Percentiles rank a stretch among this genome's conserved stretches.
Conservation (phyloP, 2,329 filamentous ascomycete genomes). For the Venturia pyrina region DNA sequence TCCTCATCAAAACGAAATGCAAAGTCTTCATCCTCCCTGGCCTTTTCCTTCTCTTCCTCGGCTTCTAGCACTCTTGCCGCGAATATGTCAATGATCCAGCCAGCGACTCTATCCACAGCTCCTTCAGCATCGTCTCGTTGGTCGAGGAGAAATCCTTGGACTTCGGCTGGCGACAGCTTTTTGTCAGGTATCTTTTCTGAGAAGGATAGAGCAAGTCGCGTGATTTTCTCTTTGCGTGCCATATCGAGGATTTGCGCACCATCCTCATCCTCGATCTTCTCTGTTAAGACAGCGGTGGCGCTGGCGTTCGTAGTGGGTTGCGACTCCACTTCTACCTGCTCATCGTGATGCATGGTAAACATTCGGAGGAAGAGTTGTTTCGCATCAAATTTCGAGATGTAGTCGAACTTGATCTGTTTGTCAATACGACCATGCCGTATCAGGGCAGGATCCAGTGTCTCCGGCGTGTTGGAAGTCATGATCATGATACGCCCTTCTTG, state of each 20-base stretch:
- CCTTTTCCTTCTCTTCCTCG: not conserved
- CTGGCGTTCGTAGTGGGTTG: not conserved
- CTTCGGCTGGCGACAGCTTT: conserved; percentile 22
- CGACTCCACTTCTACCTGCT: not conserved
- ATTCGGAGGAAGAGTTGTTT: conserved; percentile 30
- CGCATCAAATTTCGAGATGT: conserved; percentile 31
- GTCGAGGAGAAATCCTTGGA: conserved; percentile 15
- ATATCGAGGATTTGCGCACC: too few relatives aligned
- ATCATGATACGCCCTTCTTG: conserved; percentile 20
- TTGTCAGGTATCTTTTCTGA: conserved; percentile 19
- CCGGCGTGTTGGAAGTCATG: conserved; percentile 21
- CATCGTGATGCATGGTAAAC: conserved; percentile 13
- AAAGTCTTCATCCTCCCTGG: not conserved
- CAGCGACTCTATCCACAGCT: not conserved
- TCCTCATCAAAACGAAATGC: not conserved
- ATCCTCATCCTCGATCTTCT: not conserved
- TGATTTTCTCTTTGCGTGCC: conserved; percentile 12
- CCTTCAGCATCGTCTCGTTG: not conserved
- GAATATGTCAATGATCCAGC: not conserved
- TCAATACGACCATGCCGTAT: conserved; percentile 56
- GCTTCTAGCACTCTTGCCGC: not conserved
- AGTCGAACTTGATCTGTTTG: conserved; percentile 51
- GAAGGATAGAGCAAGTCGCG: conserved; percentile 19
- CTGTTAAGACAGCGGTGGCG: not conserved
- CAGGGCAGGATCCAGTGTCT: conserved; percentile 18